Conservation (phyloP, 768 basidiomycete genomes). For the Tricholomella constricta region DNA sequence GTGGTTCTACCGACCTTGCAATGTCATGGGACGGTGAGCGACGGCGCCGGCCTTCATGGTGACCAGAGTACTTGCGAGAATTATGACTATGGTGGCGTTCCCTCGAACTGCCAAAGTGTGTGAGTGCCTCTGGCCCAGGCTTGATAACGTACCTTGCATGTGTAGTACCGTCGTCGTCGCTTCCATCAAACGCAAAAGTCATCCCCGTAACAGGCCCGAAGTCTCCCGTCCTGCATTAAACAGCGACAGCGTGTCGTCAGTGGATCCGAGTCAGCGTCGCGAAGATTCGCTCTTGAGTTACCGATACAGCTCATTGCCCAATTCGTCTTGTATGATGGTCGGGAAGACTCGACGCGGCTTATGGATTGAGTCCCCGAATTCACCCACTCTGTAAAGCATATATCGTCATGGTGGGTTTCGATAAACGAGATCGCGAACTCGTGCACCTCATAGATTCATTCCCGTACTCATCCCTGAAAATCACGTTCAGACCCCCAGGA, state of each 20-base stretch:
- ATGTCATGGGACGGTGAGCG: not conserved
- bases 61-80: not conserved
- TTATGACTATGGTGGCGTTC: not conserved
- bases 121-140: not conserved
- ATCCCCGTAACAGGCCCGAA: not conserved
- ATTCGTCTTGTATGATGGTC: slow-evolving; percentile 59
- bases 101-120: not conserved
- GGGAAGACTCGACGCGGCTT: slow-evolving; percentile 28
- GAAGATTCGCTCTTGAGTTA: slow-evolving; percentile 19
- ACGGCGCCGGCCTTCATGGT: not conserved
- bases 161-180: not conserved
- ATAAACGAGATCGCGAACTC: not conserved
- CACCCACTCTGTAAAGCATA: slow-evolving; percentile 46
- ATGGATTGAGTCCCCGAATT: slow-evolving; percentile 36
- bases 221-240: slow-evolving; percentile 17
- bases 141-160: not conserved
- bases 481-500: slow-evolving; percentile 62
- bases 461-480: slow-evolving; percentile 68
- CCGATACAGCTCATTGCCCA: slow-evolving; percentile 62
- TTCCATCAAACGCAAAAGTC: not conserved
- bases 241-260: no score
- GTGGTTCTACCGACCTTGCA: not conserved
- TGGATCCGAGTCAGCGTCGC: not conserved
- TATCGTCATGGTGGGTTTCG: not conserved
- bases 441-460: slow-evolving; percentile 62